A percentile compares a stretch with the other conserved stretches of the same genome.
Evolutionary conservation across 2,329 filamentous ascomycete species (phyloP).

Genomic region (Apiospora arundinis): DNA sequence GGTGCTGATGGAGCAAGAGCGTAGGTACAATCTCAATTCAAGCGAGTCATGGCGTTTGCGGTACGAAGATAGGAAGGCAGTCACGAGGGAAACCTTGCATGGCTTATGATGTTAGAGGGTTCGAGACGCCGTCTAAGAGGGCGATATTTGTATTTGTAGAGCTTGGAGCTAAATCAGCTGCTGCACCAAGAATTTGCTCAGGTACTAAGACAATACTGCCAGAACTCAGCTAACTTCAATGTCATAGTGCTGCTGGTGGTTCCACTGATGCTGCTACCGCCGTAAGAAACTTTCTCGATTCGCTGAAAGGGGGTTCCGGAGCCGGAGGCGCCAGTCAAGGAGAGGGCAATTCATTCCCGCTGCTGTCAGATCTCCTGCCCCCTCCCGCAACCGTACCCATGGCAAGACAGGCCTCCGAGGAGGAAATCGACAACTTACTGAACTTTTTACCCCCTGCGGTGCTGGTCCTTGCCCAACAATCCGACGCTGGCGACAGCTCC

Average conservation of each 20-base stretch:
- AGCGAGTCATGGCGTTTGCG: constrained; percentile 10
- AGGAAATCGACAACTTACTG: constrained; percentile 76
- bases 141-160: constrained; percentile 20
- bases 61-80: neutral
- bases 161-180: constrained; percentile 21
- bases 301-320: constrained; percentile 67
- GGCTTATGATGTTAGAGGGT: neutral
- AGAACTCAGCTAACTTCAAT: constrained; percentile 50
- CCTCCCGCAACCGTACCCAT: constrained; percentile 79
- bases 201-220: constrained; percentile 23
- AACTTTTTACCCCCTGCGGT: constrained; percentile 79
- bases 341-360: constrained; percentile 75
- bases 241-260: constrained; percentile 63
- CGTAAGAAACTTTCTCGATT: constrained; percentile 88
- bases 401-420: constrained; percentile 68
- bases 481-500: constrained; percentile 60
- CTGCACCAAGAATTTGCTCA: constrained; percentile 22
- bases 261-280: constrained; percentile 74
- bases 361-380: constrained; percentile 84
- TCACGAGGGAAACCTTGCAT: neutral
- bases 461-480: constrained; percentile 76
- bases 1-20: constrained; percentile 97
- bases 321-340: constrained; percentile 44
- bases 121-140: neutral
- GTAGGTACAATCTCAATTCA: constrained; percentile 71